Base-by-base conservation (phyloP, 768 basidiomycete species). In the Suillus hirtellus region DNA sequence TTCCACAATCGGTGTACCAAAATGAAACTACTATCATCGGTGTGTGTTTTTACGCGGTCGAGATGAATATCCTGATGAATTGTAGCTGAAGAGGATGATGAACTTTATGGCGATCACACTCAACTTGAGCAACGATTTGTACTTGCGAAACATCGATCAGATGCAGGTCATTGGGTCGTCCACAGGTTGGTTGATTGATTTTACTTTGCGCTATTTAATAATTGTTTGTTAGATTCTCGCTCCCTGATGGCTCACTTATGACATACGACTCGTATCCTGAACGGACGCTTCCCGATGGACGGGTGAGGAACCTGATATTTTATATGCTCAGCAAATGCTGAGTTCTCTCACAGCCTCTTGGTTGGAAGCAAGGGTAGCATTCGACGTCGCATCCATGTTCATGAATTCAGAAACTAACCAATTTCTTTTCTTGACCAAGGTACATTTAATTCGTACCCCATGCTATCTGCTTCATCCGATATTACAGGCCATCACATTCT, bases 221-320 rank as follows among this genome's bases (percentile, higher is more conserved):
- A 17, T 42, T 19, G 62, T 46, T 42, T 37, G 21, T 0, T 63
- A 93, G 92, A 60, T 95, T 93, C 77, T 93, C 91, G 3, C 79
- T 95, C 12, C 90, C 90, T 21, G 93, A 94, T 65, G 92, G 92
- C 38, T 81, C 84, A 34, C 76, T 95, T 61, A 90, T 90, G 35
- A 95, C 93, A 0, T 95, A 94, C 69, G 93, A 95, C 75, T 93
- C 90, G 2, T 93, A 89, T 70, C 89, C 90, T 54, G 93, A 93
- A 68, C 82, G 89, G 60, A 89, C 89, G 12, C 81, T 93, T 21
- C 92, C 92, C 61, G 93, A 95, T 72, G 93, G 93, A 66, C 84
- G 93, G 59, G 92, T 94, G 77, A 78, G 92, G 84, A 3, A 21
- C 60, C 34, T 15, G 15, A 31, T 59, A 24, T 47, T 38, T 27